Percentiles rank a stretch among this genome's conserved stretches.
These are phyloP conservation scores for Leucaena leucocephala DNA, from an alignment of 306 rosid species.

Conservation along the genomic window DNA sequence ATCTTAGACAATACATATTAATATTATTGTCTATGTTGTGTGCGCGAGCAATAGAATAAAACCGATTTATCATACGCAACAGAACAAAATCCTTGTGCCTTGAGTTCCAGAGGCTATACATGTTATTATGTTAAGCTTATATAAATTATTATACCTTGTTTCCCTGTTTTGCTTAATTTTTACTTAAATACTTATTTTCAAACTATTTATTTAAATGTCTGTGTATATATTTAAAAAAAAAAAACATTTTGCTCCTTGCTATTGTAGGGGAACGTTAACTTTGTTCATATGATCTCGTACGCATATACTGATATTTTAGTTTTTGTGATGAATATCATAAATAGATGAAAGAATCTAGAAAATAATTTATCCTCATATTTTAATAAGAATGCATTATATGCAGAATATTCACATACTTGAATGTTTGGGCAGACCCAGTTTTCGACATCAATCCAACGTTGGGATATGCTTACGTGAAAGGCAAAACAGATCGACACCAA, in stretches of 20 bases:
- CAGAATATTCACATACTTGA: neutral
- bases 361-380: neutral
- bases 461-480: slow-evolving; percentile 26
- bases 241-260: neutral
- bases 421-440: neutral
- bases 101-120: neutral
- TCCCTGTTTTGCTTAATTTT: neutral
- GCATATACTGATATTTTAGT: too few relatives aligned
- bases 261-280: neutral
- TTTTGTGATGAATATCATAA: too few relatives aligned
- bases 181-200: too few relatives aligned
- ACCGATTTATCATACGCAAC: too few relatives aligned
- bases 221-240: too few relatives aligned
- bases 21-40: too few relatives aligned
- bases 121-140: too few relatives aligned
- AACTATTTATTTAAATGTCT: too few relatives aligned
- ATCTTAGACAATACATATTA: neutral
- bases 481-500: slow-evolving; percentile 17
- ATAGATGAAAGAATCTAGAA: too few relatives aligned
- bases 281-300: neutral
- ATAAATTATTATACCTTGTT: neutral
- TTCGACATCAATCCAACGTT: slow-evolving; percentile 5
- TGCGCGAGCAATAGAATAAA: too few relatives aligned
- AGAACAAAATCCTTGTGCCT: too few relatives aligned
- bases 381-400: neutral